phyloP scores from a whole-genome alignment of 495 filamentous ascomycete genomes.

The Xylaria acuta region DNA sequence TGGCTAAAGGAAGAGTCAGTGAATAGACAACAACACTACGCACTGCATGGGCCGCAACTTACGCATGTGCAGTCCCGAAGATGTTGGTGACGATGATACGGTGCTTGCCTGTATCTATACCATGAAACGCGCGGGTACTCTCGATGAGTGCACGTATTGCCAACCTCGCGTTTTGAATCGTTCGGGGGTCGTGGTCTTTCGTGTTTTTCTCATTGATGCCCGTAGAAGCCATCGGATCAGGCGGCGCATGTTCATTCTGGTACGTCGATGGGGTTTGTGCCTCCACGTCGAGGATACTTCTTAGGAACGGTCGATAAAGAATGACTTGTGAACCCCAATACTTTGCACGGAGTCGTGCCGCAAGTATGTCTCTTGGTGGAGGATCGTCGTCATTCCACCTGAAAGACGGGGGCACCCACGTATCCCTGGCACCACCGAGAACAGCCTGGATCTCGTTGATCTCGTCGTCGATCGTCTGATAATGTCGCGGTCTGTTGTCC shows the following conservation, averaged over 20 bases:
- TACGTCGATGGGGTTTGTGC: conserved; percentile 28
- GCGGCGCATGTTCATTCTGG: conserved; percentile 34
- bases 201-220: conserved; percentile 25
- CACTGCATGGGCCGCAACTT: conserved; percentile 53
- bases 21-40: neutral
- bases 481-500: conserved; percentile 42
- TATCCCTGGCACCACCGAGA: conserved; percentile 36
- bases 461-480: conserved; percentile 35
- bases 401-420: conserved; percentile 51
- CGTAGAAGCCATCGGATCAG: conserved; percentile 38
- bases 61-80: conserved; percentile 96
- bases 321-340: conserved; percentile 93
- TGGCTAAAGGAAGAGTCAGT: conserved; percentile 63
- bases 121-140: conserved; percentile 88
- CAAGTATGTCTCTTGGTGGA: conserved; percentile 77
- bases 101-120: conserved; percentile 56
- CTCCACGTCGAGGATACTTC: conserved; percentile 60
- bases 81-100: conserved; percentile 90
- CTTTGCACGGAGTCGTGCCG: conserved; percentile 86
- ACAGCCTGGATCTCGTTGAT: conserved; percentile 43
- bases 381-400: conserved; percentile 71
- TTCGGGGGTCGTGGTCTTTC: conserved; percentile 53
- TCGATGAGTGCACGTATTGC: conserved; percentile 77
- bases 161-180: conserved; percentile 58
- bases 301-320: conserved; percentile 83